A percentile compares a stretch with the other conserved stretches of the same genome.
These are phyloP conservation scores for Cyclotella distinguenda DNA, from an alignment of 108 stramenopile species.

Conservation along the genomic window DNA sequence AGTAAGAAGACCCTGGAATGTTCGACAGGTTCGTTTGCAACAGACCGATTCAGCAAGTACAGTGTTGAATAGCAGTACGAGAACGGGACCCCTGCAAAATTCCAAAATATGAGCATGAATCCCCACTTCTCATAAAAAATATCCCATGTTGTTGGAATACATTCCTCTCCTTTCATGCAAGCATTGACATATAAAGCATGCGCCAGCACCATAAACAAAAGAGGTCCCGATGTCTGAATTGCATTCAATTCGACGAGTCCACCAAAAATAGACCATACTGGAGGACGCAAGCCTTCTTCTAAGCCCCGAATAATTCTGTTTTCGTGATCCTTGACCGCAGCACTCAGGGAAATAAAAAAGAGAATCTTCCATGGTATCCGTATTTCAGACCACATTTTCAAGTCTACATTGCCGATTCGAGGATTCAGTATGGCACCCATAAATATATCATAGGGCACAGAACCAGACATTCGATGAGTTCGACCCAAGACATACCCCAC, in stretches of 20 bases:
- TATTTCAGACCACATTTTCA: constrained; percentile 62
- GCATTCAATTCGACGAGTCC: constrained; percentile 36
- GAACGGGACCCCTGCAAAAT: constrained; percentile 64
- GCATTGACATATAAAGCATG: constrained; percentile 61
- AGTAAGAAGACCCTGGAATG: constrained; percentile 21
- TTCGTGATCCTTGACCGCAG: constrained; percentile 52
- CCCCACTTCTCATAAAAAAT: constrained; percentile 71
- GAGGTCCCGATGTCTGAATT: constrained; percentile 38
- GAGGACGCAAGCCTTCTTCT: constrained; percentile 21
- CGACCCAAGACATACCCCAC: constrained; percentile 22
- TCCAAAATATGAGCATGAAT: constrained; percentile 71
- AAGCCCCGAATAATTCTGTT: constrained; percentile 25
- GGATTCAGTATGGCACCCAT: constrained; percentile 64
- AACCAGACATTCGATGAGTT: constrained; percentile 44
- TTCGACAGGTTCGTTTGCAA: constrained; percentile 29
- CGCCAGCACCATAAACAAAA: constrained; percentile 58
- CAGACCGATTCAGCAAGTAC: constrained; percentile 40
- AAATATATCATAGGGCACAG: constrained; percentile 51
- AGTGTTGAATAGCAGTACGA: constrained; percentile 53
- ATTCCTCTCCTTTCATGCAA: constrained; percentile 68
- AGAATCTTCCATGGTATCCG: constrained; percentile 59
- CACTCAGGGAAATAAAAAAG: constrained; percentile 45
- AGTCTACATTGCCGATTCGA: constrained; percentile 48
- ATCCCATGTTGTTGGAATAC: constrained; percentile 68
- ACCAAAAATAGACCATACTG: constrained; percentile 33